Evolutionary conservation across 495 filamentous ascomycete species (phyloP), one percentile per base, ranked within the genome.

Genomic region (Aspergillus ellipticus): DNA sequence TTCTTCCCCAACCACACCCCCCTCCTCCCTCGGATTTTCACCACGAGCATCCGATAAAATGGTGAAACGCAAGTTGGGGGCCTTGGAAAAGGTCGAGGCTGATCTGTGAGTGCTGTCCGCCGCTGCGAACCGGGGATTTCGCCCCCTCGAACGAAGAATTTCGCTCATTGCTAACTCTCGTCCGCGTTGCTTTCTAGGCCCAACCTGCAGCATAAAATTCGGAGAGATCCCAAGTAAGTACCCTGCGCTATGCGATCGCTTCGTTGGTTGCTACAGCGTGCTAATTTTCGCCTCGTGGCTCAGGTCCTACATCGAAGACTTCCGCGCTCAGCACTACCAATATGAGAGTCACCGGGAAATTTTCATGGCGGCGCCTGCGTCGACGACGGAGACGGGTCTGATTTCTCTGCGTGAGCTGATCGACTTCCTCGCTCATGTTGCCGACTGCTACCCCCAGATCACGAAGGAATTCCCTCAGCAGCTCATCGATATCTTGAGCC

Each of bases 31-130:
- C 16, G 22, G 50, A 16, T 53, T 45, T n/a, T 46, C 10, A 29
- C 20, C 39, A 37, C 53, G 4, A 47, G 19, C 16, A 42, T n/a
- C 33, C 39, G 31, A 58, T 65, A 76, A 64, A 50, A 92, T 90
- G 86, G 83, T 81, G 35, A 96, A 96, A 68, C 82, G 90, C 71
- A 93, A 92, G 74, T 76, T 96, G 37, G 89, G 88, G 29, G 92
- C 92, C 39, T 82, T 96, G 65, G 92, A 97, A 74, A 97, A 97
- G 80, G 85, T 95, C 61, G 92, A 97, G 64, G 92, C 90, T 26
- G 91, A 96, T 68, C 68, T 96, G 81, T 88, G 56, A 63, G 82
- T 73, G 39, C 33, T 39, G 31, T 53, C 42, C 45, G 45, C 29
- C 41, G 53, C 22, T 57, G 55, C 51, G 42, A 60, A 51, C 52